These are phyloP conservation scores for Suhomyces atakaporum DNA, from an alignment of 1,139 yeast genomes.

Conservation along the genomic window DNA sequence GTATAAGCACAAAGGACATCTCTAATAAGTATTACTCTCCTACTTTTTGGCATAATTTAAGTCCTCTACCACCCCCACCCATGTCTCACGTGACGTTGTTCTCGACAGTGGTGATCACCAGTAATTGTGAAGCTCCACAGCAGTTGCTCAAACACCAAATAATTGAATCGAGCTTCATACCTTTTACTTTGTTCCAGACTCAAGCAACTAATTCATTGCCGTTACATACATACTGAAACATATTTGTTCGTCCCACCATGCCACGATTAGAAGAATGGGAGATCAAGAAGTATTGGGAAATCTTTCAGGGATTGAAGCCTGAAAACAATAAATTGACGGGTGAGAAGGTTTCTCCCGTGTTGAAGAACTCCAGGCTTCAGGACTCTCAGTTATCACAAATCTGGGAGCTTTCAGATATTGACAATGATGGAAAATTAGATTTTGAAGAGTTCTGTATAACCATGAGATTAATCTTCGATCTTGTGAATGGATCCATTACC, in stretches of 20 bases:
- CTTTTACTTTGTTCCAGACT: too few species aligned
- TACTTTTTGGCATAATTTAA: too few species aligned
- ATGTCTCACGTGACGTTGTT: too few species aligned
- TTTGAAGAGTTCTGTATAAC: constrained; percentile 98
- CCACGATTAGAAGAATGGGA: constrained; percentile 90
- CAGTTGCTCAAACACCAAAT: too few species aligned
- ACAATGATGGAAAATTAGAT: constrained; percentile 85
- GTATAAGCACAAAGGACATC: too few species aligned
- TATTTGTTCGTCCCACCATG: constrained; percentile 27
- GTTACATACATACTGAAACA: too few species aligned
- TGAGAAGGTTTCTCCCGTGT: constrained; percentile 80
- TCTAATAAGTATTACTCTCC: too few species aligned
- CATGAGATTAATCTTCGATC: constrained; percentile 90
- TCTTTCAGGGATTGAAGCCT: constrained; percentile 87
- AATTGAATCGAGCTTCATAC: too few species aligned
- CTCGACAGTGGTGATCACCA: too few species aligned
- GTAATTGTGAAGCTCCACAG: too few species aligned
- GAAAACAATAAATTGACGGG: constrained; percentile 76
- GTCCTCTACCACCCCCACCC: too few species aligned
- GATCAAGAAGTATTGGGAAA: constrained; percentile 95
- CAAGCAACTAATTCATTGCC: too few species aligned
- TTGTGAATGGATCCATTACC: constrained; percentile 72
- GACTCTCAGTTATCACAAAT: constrained; percentile 75
- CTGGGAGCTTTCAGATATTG: constrained; percentile 94
- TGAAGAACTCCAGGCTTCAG: constrained; percentile 82